Percentiles rank a stretch among this genome's conserved stretches.
phyloP scores from a whole-genome alignment of 768 basidiomycete species.

The Podaxis sp. region DNA sequence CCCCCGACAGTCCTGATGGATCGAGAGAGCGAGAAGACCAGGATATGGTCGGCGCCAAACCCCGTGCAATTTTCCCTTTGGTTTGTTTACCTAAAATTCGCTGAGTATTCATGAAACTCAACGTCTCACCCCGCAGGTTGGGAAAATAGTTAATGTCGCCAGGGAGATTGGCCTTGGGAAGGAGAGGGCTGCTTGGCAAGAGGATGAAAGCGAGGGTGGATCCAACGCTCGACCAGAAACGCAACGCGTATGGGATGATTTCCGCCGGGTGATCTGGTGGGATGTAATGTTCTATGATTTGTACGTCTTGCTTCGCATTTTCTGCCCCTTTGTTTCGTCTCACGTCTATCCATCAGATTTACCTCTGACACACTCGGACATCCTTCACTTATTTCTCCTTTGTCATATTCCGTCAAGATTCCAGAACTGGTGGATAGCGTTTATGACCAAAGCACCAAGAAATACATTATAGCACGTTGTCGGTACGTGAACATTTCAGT shows the following conservation, averaged over 20 bases:
- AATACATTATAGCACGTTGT: slow-evolving; percentile 16
- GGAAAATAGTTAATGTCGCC: slow-evolving; percentile 68
- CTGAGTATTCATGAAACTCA: neutral
- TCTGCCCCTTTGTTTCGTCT: slow-evolving; percentile 9
- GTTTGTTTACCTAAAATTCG: slow-evolving; percentile 25
- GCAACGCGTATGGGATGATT: slow-evolving; percentile 20
- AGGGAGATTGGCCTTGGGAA: slow-evolving; percentile 59
- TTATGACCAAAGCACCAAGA: slow-evolving; percentile 11
- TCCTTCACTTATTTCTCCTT: slow-evolving; percentile 55
- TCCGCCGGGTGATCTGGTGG: slow-evolving; percentile 64
- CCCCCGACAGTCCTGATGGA: slow-evolving; percentile 9
- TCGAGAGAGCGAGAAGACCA: slow-evolving; percentile 9
- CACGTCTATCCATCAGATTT: slow-evolving; percentile 43
- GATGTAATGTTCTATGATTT: slow-evolving; percentile 74
- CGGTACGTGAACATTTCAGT: slow-evolving; percentile 15
- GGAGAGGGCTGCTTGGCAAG: slow-evolving; percentile 48
- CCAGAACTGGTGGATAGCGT: slow-evolving; percentile 43
- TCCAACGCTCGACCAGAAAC: neutral
- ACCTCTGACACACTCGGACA: slow-evolving; percentile 66
- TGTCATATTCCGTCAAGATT: slow-evolving; percentile 52
- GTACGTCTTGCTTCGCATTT: slow-evolving; percentile 42
- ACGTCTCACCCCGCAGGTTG: slow-evolving; percentile 38
- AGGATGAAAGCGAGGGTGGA: slow-evolving; percentile 22
- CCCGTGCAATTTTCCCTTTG: slow-evolving; percentile 18
- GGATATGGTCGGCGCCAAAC: slow-evolving; percentile 7